Conservation (phyloP, 2,329 filamentous ascomycete species). For the Phymatotrichopsis omnivora region DNA sequence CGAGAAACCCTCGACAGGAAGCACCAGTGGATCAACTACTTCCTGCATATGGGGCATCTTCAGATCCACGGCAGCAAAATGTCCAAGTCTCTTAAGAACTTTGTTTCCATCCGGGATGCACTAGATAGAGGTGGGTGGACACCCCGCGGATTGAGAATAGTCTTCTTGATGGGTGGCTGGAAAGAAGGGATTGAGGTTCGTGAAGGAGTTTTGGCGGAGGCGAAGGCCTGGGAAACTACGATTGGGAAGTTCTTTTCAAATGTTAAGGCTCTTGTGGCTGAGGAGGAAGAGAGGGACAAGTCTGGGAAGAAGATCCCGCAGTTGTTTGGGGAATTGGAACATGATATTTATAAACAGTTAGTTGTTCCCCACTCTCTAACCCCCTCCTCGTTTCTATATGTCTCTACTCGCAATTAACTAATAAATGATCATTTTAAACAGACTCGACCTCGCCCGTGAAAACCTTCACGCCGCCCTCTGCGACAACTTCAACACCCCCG, state of each 20-base stretch:
- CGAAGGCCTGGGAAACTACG: conserved; percentile 68
- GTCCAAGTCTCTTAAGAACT: conserved; percentile 93
- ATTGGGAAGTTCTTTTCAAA: conserved; percentile 54
- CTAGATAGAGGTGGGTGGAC: conserved; percentile 58
- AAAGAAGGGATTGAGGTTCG: conserved; percentile 87
- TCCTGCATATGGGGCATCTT: conserved; percentile 88
- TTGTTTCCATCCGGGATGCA: conserved; percentile 83
- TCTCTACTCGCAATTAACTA: background rate
- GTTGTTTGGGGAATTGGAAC: conserved; percentile 27
- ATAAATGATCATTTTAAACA: background rate
- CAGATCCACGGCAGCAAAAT: conserved; percentile 87
- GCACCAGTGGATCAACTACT: conserved; percentile 85
- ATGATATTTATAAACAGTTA: conserved; percentile 28
- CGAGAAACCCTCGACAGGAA: conserved; percentile 31
- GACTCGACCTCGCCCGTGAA: conserved; percentile 45
- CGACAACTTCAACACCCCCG: conserved; percentile 61
- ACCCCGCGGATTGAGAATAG: conserved; percentile 66
- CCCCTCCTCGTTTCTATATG: background rate
- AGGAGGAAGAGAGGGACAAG: conserved; percentile 26
- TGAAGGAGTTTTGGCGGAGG: conserved; percentile 64
- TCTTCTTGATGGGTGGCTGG: conserved; percentile 83
- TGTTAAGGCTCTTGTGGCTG: conserved; percentile 42
- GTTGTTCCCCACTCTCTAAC: background rate
- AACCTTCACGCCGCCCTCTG: conserved; percentile 43
- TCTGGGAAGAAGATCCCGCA: conserved; percentile 26